These are phyloP conservation scores for Babesia ovata DNA, from an alignment of 169 alveolate genomes.

Conservation along the genomic window DNA sequence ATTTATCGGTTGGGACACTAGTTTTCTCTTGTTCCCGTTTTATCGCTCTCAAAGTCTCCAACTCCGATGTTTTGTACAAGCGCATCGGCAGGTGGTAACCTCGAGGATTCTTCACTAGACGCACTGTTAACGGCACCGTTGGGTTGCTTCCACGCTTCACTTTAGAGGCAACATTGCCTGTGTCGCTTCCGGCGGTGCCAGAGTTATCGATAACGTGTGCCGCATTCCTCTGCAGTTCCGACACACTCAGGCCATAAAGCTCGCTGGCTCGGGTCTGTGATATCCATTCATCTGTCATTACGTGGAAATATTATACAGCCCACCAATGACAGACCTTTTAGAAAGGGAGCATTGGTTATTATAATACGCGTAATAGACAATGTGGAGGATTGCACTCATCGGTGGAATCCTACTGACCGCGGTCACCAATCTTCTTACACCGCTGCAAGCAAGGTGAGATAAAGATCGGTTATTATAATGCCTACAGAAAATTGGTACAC, in stretches of 20 bases:
- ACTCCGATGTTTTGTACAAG: conserved; percentile 38
- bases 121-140: conserved; percentile 35
- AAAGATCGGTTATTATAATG: not conserved
- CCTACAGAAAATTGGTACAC: conserved; percentile 41
- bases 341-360: not conserved
- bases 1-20: not conserved
- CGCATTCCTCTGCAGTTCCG: conserved; percentile 28
- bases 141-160: conserved; percentile 31
- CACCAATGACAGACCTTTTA: not conserved
- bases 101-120: conserved; percentile 47
- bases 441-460: conserved; percentile 47
- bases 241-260: conserved; percentile 20
- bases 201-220: conserved; percentile 32
- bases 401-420: conserved; percentile 42
- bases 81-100: conserved; percentile 57
- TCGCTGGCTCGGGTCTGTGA: conserved; percentile 40
- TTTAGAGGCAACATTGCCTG: not conserved
- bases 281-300: conserved; percentile 37
- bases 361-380: not conserved
- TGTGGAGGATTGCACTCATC: conserved; percentile 28
- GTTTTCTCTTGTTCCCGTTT: conserved; percentile 2
- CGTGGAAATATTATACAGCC: not conserved
- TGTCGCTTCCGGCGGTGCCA: not conserved
- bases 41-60: conserved; percentile 9
- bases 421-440: conserved; percentile 25